Evolutionary conservation across 176 grass and related monocot genomes (phyloP), one percentile per base, ranked within the genome.

Genomic region (Carex parvula): DNA sequence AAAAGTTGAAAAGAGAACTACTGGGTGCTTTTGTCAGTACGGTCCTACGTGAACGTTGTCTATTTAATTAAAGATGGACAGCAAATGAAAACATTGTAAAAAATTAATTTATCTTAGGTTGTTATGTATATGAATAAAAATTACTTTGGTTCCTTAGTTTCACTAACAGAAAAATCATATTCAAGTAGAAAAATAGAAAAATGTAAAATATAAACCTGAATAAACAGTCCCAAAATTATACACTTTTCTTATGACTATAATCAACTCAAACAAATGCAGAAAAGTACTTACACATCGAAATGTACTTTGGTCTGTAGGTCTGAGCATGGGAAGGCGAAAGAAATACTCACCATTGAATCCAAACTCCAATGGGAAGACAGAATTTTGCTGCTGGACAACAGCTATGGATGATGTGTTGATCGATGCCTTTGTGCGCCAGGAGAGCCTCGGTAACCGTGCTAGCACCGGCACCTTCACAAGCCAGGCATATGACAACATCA

Each of bases 401-500:
- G 32, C n/a, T 3, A 82, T 82, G 80, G 80, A 82, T 26, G 80
- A 64, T 20, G 80, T 12, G 4, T 24, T 82, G 60, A 82, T 82
- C 2, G 80, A 82, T 46, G 60, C 60, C 8, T 67, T 82, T 48
- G 80, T 82, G 18, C 80, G 6, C 20, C 80, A 82, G 24, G 80
- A 82, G 59, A 82, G n/a, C 60, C 60, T 82, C 11, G 80, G 80
- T 2, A 82, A 82, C 80, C 80, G 80, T 50, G 80, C 44, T 13
- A 50, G 37, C 41, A 82, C 60, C 0, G 80, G 80, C 10, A 82
- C 41, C 20, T 82, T 82, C 80, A 82, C 59, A 1, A 82, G 60
- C 39, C 58, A 82, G 41, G 80, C 80, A 0, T 82, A 82, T 6
- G 61, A 62, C 6, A 82, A 82, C 59, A 82, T 82, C 42, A 65